These are phyloP conservation scores for Akanthomyces uredinophilus DNA, from an alignment of 2,329 filamentous ascomycete species.

Conservation along the genomic window DNA sequence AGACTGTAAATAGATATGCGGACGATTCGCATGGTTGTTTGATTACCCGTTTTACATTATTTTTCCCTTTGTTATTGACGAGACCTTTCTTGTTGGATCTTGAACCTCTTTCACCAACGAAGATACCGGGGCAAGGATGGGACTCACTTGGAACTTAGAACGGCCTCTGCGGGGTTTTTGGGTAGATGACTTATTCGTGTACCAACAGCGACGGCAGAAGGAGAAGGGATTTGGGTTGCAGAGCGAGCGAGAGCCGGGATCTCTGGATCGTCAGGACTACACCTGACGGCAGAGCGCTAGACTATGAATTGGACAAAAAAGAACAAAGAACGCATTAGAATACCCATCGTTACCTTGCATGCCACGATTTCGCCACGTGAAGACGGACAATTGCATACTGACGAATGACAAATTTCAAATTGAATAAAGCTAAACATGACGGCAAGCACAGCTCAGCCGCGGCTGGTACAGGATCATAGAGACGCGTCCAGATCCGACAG, in stretches of 20 bases:
- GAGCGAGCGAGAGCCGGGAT: neutral
- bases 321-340: conserved; percentile 11
- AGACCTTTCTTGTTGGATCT: neutral
- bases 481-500: neutral
- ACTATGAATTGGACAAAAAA: conserved; percentile 5
- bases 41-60: conserved; percentile 11
- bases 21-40: conserved; percentile 13
- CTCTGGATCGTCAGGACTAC: neutral
- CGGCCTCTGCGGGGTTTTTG: neutral
- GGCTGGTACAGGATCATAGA: neutral
- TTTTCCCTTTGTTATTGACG: conserved; percentile 11
- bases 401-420: neutral
- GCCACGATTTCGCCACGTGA: neutral
- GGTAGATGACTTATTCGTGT: conserved; percentile 15
- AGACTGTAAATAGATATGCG: conserved; percentile 44
- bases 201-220: conserved; percentile 9
- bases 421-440: neutral
- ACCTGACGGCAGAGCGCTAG: conserved; percentile 1
- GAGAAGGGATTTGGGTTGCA: conserved; percentile 1
- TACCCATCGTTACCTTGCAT: neutral
- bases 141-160: neutral
- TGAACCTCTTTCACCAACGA: neutral
- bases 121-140: neutral
- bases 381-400: neutral
- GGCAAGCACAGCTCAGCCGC: conserved; percentile 4